A percentile compares a stretch with the other conserved stretches of the same genome.
Conservation (phyloP, 1,139 yeast genomes). For the Kurtzmaniella quercitrusa region DNA sequence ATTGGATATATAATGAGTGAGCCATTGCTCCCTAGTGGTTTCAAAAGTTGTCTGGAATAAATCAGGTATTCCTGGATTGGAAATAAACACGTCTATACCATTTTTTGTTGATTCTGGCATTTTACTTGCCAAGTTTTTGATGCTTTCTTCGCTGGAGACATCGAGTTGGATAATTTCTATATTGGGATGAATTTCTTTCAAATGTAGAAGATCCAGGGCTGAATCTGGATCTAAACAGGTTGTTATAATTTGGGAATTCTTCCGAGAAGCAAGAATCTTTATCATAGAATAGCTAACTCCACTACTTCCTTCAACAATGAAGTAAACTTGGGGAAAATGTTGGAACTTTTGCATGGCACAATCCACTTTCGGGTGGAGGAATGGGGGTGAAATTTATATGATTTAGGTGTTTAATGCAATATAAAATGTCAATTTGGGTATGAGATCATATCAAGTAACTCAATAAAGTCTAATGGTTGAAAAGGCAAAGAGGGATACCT, state of each 20-base stretch:
- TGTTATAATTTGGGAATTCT: not conserved
- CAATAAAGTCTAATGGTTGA: too few relatives aligned
- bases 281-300: not conserved
- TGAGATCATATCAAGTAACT: not conserved
- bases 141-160: constrained; percentile 6
- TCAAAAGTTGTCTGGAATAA: constrained; percentile 6
- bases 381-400: not conserved
- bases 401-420: not conserved
- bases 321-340: not conserved
- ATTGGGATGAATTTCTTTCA: constrained; percentile 1
- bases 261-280: not conserved
- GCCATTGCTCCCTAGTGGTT: constrained; percentile 13
- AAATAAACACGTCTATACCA: constrained; percentile 15
- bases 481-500: too few relatives aligned
- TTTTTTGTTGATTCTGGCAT: constrained; percentile 2
- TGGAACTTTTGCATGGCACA: not conserved
- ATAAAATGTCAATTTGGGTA: not conserved
- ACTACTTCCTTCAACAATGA: not conserved
- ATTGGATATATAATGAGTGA: constrained; percentile 21
- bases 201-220: not conserved
- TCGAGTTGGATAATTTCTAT: constrained; percentile 6
- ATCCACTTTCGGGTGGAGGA: not conserved
- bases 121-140: constrained; percentile 4
- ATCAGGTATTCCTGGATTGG: constrained; percentile 15
- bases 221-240: not conserved